Percentiles rank a stretch among this genome's conserved stretches.
Conservation (phyloP, 495 filamentous ascomycete genomes). For the Cryomyces minteri region DNA sequence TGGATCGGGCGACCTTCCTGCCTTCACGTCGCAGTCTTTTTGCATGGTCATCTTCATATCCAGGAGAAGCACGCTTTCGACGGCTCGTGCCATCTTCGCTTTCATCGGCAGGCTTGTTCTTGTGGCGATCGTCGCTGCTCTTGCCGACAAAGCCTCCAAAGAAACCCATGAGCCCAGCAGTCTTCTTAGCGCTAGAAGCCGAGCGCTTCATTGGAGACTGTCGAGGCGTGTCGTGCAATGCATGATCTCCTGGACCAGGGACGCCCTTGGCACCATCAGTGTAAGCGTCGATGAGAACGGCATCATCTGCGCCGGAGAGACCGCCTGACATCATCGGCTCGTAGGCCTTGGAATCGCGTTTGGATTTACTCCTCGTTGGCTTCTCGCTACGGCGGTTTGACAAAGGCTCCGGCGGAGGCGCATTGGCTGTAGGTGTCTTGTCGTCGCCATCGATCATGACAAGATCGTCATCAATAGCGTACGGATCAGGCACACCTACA, state of each 20-base stretch:
- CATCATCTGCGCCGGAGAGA: slow-evolving; percentile 7
- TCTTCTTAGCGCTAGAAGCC: slow-evolving; percentile 9
- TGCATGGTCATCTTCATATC: slow-evolving; percentile 6
- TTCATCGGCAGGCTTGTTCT: slow-evolving; percentile 6
- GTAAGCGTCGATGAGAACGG: slow-evolving; percentile 11
- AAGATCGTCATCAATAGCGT: slow-evolving; percentile 39
- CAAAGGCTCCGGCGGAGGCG: slow-evolving; percentile 2
- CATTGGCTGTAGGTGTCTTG: slow-evolving; percentile 4
- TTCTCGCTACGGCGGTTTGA: not conserved
- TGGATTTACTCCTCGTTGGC: slow-evolving; percentile 4
- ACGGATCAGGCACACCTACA: slow-evolving; percentile 31
- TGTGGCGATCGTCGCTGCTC: slow-evolving; percentile 3
- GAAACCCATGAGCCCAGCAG: slow-evolving; percentile 8
- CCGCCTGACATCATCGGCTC: slow-evolving; percentile 9
- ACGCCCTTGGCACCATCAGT: slow-evolving; percentile 1
- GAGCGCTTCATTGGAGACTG: slow-evolving; percentile 6
- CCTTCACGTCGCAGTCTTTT: slow-evolving; percentile 13
- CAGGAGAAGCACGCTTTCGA: slow-evolving; percentile 8
- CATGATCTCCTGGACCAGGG: slow-evolving; percentile 3
- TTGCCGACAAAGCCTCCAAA: slow-evolving; percentile 7
- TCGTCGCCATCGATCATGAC: slow-evolving; percentile 36
- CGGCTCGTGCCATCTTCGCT: slow-evolving; percentile 7
- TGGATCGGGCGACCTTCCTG: slow-evolving; percentile 7
- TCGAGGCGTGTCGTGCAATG: slow-evolving; percentile 4
- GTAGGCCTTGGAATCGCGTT: slow-evolving; percentile 6